phyloP scores from a whole-genome alignment of 2,329 filamentous ascomycete species.

The Microdochium nivale region DNA sequence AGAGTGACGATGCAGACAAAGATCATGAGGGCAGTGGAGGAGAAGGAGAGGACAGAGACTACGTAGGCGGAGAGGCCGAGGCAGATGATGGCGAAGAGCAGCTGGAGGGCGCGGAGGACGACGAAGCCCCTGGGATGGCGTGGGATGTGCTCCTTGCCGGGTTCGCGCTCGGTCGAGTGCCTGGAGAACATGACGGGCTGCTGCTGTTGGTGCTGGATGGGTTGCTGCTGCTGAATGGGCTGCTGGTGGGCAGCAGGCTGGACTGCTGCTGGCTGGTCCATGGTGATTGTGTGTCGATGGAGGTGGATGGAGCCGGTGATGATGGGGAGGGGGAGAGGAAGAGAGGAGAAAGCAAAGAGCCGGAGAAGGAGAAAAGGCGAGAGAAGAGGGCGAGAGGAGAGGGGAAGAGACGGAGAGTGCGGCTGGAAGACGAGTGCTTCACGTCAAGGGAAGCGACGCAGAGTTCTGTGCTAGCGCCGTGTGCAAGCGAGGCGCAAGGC shows the following conservation, averaged over 20 bases:
- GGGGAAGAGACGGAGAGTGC: too few relatives aligned
- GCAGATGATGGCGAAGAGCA: constrained; percentile 34
- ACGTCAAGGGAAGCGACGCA: too few relatives aligned
- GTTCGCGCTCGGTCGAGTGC: background rate
- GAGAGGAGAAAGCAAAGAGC: too few relatives aligned
- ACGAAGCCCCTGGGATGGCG: constrained; percentile 34
- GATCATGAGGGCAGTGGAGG: constrained; percentile 24
- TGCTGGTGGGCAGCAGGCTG: background rate
- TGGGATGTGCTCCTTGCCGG: constrained; percentile 36
- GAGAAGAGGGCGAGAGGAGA: too few relatives aligned
- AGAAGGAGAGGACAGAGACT: constrained; percentile 23
- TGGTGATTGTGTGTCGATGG: too few relatives aligned
- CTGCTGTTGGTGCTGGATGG: background rate
- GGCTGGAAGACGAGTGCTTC: too few relatives aligned
- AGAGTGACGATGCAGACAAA: constrained; percentile 28
- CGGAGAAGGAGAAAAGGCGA: too few relatives aligned
- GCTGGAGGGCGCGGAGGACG: constrained; percentile 33
- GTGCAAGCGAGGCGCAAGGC: too few relatives aligned
- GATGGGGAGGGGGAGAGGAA: too few relatives aligned
- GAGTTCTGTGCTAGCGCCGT: too few relatives aligned
- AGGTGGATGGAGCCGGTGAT: too few relatives aligned
- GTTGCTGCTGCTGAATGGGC: background rate
- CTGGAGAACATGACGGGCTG: background rate
- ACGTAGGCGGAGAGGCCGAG: constrained; percentile 35
- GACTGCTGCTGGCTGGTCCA: too few relatives aligned